Evolutionary conservation across 805 yeast species (phyloP).

Genomic region (Ogataea degrootiae): DNA sequence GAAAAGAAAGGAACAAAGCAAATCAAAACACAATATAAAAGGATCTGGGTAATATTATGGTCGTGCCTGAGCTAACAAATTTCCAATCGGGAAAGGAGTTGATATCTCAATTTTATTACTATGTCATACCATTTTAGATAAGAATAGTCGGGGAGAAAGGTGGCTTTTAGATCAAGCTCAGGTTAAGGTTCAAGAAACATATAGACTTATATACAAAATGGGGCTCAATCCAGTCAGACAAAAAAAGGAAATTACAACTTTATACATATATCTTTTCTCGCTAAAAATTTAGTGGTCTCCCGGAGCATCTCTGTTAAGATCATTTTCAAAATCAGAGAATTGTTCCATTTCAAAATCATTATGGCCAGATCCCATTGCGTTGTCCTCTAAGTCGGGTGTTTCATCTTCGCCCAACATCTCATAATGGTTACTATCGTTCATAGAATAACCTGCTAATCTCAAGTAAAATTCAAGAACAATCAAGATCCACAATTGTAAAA

Average conservation of each 20-base stretch:
- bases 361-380: slow-evolving; percentile 3
- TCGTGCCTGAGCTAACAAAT: no score
- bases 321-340: slow-evolving; percentile 21
- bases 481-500: slow-evolving; percentile 63
- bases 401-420: slow-evolving; percentile 3
- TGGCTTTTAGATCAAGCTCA: no score
- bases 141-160: no score
- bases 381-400: slow-evolving; percentile 3
- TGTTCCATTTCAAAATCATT: slow-evolving; percentile 25
- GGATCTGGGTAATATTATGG: no score
- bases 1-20: no score
- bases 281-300: slow-evolving; percentile 4
- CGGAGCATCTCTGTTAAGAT: slow-evolving; percentile 10
- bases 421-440: slow-evolving; percentile 12
- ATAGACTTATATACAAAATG: no score
- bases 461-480: slow-evolving; percentile 57
- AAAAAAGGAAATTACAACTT: background rate
- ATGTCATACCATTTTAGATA: no score
- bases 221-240: no score
- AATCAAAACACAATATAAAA: no score
- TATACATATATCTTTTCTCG: background rate
- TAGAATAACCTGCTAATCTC: slow-evolving; percentile 31
- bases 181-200: no score
- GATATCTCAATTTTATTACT: no score
- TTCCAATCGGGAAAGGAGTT: no score